Conservation (phyloP, 208 protist genomes). For the Leishmania turanica region DNA sequence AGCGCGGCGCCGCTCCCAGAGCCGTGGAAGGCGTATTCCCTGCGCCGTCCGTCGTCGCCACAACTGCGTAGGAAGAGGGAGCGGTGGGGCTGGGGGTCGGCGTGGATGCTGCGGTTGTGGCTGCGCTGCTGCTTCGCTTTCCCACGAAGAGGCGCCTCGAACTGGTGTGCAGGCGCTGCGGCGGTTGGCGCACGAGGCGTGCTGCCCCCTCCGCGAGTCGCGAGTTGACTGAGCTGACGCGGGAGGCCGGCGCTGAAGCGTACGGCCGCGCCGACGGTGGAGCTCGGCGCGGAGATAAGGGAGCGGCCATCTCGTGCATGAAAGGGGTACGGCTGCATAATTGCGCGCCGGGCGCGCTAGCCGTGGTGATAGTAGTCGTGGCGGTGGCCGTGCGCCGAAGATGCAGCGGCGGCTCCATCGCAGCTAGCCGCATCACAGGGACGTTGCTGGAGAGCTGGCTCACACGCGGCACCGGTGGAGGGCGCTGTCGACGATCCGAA, state of each 20-base stretch:
- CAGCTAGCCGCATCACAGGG: neutral
- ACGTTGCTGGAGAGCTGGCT: neutral
- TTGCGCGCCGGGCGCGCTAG: conserved; percentile 6
- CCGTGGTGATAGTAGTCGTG: neutral
- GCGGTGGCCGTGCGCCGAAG: conserved; percentile 3
- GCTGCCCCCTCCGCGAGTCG: conserved; percentile 12
- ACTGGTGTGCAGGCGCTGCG: conserved; percentile 1
- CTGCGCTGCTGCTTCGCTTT: conserved; percentile 2
- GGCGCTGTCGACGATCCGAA: conserved; percentile 4
- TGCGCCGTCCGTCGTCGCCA: neutral
- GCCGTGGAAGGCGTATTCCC: neutral
- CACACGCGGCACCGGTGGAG: conserved; percentile 12
- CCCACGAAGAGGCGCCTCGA: neutral
- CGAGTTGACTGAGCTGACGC: conserved; percentile 40
- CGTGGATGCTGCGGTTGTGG: neutral
- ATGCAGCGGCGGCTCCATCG: neutral
- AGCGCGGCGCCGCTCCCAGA: conserved; percentile 5
- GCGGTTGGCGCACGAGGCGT: neutral
- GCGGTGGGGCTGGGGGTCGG: neutral
- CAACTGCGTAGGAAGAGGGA: neutral
- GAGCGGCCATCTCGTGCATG: conserved; percentile 2
- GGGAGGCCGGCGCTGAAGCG: conserved; percentile 31
- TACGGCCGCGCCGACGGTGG: conserved; percentile 8
- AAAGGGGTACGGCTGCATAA: conserved; percentile 16
- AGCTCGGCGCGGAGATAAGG: neutral